Evolutionary conservation across 2,329 filamentous ascomycete genomes (phyloP), one percentile per base, ranked within the genome.

Genomic region (Ceratocystis alfenasii): DNA sequence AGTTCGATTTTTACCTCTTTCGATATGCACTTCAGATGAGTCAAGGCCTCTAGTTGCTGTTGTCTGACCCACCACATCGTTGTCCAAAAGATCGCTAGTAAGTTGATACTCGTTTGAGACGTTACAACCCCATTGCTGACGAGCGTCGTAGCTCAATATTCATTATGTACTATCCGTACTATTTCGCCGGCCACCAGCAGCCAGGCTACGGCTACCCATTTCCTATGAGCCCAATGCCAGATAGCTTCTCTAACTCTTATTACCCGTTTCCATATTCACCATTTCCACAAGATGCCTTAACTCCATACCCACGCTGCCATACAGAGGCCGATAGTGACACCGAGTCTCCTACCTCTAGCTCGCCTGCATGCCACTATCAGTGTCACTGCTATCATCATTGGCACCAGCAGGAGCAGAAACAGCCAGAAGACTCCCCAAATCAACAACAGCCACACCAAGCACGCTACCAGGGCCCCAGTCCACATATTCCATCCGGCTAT

Each of bases 401-500:
- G 12, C 28, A 33, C 12, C 53, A 59, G 12, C 53, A 59, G 0
- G 28, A 59, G 15, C 53, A 59, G n/a, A 17, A 53, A 7, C 8
- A 53, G 20, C 48, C 48, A 10, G 20, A 3, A 15, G 20, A 41
- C 36, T 4, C 36, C 10, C 48, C 20, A 15, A 20, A 6, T 10
- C 48, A 53, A 15, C 20, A 53, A 3, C 15, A 33, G n/a, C 28
- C 20, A 17, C 53, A 36, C 5, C 25, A 59, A 22, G 5, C 17
- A 33, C 7, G 8, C 28, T 33, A 2, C 12, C 28, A 36, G 3
- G 7, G 2, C 28, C 33, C 25, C 12, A 33, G 12, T 6, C 6
- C 30, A 36, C 61, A 36, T 25, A 72, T 0, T 76, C 80, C 0
- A 12, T 30, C 63, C 7, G 50, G 36, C 63, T 48, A 59, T 28